These are phyloP conservation scores for Leccinum incarnatum DNA, from an alignment of 768 basidiomycete genomes.

Conservation along the genomic window DNA sequence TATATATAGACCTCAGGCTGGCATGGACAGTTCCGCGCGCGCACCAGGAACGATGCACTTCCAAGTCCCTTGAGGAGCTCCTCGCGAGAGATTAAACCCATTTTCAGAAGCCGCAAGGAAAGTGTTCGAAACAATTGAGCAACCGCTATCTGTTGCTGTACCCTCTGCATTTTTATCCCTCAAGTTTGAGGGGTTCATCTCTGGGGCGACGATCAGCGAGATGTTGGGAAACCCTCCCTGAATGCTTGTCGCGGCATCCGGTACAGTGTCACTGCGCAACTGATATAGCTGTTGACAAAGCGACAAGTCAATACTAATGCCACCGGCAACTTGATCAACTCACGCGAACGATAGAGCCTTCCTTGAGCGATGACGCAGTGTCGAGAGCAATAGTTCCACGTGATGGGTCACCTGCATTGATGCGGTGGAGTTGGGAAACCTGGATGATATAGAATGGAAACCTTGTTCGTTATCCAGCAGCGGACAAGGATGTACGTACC, in stretches of 20 bases:
- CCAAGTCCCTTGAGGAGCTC: constrained; percentile 35
- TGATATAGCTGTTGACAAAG: constrained; percentile 41
- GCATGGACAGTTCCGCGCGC: constrained; percentile 10
- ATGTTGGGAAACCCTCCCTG: constrained; percentile 12
- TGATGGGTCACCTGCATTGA: constrained; percentile 71
- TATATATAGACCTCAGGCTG: too few species aligned
- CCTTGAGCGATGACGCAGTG: constrained; percentile 45
- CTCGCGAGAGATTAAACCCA: constrained; percentile 42
- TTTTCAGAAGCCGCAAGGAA: constrained; percentile 57
- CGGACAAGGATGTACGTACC: not conserved
- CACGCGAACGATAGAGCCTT: constrained; percentile 53
- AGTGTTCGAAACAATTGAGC: constrained; percentile 5
- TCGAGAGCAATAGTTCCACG: constrained; percentile 66
- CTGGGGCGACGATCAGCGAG: constrained; percentile 25
- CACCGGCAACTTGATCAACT: constrained; percentile 12
- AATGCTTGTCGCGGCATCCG: not conserved
- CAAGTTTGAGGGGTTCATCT: constrained; percentile 7
- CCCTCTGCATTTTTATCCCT: not conserved
- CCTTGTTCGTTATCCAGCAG: not conserved
- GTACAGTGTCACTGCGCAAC: constrained; percentile 27
- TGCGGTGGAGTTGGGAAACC: constrained; percentile 49
- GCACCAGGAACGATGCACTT: constrained; percentile 41
- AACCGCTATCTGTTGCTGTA: not conserved
- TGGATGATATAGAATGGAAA: constrained; percentile 15
- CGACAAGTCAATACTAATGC: not conserved